Evolutionary conservation across 2,329 filamentous ascomycete species (phyloP).

Genomic region (Phoma sp.): DNA sequence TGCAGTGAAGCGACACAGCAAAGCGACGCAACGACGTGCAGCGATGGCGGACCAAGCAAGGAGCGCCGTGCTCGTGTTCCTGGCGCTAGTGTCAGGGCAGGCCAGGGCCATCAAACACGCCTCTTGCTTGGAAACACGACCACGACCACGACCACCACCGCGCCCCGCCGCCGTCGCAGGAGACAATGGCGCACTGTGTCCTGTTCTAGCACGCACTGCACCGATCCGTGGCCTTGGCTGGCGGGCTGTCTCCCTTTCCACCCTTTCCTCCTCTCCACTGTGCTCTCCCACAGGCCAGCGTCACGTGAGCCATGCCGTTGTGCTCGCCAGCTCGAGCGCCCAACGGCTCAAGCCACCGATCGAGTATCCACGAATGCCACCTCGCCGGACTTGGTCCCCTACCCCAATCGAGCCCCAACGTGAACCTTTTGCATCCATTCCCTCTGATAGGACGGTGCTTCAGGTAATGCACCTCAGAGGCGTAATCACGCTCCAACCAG

Average conservation of each 20-base stretch:
- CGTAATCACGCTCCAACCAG: constrained; percentile 2
- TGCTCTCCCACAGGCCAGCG: background rate
- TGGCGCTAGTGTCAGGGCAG: background rate
- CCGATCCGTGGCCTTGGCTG: background rate
- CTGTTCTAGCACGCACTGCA: background rate
- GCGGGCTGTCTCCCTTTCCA: background rate
- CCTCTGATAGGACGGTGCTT: constrained; percentile 4
- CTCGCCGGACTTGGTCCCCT: constrained; percentile 8
- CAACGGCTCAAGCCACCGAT: constrained; percentile 2
- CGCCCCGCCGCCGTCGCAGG: background rate
- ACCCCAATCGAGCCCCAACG: background rate
- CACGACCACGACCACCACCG: background rate
- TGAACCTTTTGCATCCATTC: background rate
- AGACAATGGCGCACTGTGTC: background rate
- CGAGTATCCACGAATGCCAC: constrained; percentile 10
- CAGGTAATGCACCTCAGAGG: background rate
- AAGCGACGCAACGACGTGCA: background rate
- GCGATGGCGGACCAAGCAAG: background rate
- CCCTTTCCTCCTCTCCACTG: background rate
- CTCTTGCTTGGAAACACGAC: constrained; percentile 3
- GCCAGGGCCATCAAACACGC: constrained; percentile 2
- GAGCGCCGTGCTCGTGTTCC: constrained; percentile 4
- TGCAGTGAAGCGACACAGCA: background rate
- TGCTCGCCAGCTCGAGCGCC: background rate
- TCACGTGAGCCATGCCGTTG: constrained; percentile 10